Percentiles rank a stretch among this genome's conserved stretches.
Evolutionary conservation across 2,329 filamentous ascomycete species (phyloP).

Genomic region (Rhynchosporium secalis): DNA sequence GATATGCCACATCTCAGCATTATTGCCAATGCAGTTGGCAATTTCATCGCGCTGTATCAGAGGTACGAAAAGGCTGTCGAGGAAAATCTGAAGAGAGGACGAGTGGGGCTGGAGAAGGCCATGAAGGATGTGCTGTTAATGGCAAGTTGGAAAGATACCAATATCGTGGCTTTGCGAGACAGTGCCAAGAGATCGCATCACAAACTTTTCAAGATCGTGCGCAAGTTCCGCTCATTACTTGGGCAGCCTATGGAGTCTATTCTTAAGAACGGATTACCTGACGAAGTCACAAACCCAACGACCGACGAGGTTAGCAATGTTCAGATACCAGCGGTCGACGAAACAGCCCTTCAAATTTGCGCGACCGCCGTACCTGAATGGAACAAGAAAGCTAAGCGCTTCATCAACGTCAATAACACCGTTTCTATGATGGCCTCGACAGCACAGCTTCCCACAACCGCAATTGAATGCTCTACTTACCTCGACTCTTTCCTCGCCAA

Average conservation of each 20-base stretch:
- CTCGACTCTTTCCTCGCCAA: constrained; percentile 69
- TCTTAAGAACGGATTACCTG: constrained; percentile 58
- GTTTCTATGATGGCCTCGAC: constrained; percentile 72
- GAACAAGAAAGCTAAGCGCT: constrained; percentile 57
- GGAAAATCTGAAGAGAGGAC: constrained; percentile 66
- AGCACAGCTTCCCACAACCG: constrained; percentile 51
- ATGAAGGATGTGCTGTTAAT: constrained; percentile 92
- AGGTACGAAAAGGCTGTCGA: constrained; percentile 68
- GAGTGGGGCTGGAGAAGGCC: constrained; percentile 78
- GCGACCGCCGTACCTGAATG: constrained; percentile 42
- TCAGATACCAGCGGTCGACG: constrained; percentile 31
- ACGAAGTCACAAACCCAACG: constrained; percentile 36
- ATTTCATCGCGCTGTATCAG: constrained; percentile 74
- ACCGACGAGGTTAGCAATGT: constrained; percentile 1
- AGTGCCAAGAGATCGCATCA: constrained; percentile 88
- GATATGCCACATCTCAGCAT: constrained; percentile 59
- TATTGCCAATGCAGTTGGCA: constrained; percentile 66
- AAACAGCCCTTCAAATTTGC: constrained; percentile 35
- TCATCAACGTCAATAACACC: constrained; percentile 70
- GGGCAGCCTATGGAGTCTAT: constrained; percentile 72
- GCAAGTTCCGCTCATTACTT: constrained; percentile 82
- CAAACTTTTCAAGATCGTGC: constrained; percentile 86
- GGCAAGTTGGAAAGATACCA: constrained; percentile 97
- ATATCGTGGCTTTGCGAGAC: constrained; percentile 83
- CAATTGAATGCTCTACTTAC: constrained; percentile 57